Percentiles rank a stretch among this genome's conserved stretches.
phyloP scores from a whole-genome alignment of 2,329 filamentous ascomycete species.

The Nemania bipapillata region DNA sequence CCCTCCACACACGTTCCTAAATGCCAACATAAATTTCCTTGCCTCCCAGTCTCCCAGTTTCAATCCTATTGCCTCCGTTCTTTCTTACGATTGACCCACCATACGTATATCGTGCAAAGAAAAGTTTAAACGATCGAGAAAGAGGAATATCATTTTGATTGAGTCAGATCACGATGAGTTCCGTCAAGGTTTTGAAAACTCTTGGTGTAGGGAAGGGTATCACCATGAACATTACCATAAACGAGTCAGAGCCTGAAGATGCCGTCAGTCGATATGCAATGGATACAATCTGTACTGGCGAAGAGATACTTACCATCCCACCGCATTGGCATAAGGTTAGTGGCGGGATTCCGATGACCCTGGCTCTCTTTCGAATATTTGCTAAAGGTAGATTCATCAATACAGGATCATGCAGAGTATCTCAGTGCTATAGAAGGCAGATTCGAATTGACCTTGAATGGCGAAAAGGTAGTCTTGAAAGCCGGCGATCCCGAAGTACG shows the following conservation, averaged over 20 bases:
- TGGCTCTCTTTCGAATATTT: neutral
- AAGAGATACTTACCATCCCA: slow-evolving; percentile 32
- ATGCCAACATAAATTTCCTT: too few relatives aligned
- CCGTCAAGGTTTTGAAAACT: slow-evolving; percentile 21
- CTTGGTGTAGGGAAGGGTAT: slow-evolving; percentile 29
- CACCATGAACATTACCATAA: slow-evolving; percentile 33
- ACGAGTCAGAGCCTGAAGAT: slow-evolving; percentile 37
- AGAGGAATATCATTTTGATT: neutral
- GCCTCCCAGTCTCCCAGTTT: too few relatives aligned
- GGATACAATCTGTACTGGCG: slow-evolving; percentile 34
- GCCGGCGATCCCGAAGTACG: slow-evolving; percentile 34
- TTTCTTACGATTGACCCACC: too few relatives aligned
- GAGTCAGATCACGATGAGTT: slow-evolving; percentile 5
- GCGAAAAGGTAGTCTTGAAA: slow-evolving; percentile 32
- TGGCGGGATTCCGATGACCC: neutral
- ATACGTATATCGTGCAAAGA: too few relatives aligned
- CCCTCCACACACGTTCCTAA: too few relatives aligned
- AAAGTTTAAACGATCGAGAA: too few relatives aligned
- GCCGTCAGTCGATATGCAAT: slow-evolving; percentile 38
- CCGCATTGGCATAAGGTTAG: slow-evolving; percentile 42
- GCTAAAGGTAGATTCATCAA: slow-evolving; percentile 16
- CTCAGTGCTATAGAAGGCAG: slow-evolving; percentile 37
- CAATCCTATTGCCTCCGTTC: too few relatives aligned
- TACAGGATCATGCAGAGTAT: slow-evolving; percentile 37
- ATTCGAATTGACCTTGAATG: slow-evolving; percentile 31